Evolutionary conservation across 1,284 basidiomycete genomes (phyloP).

Genomic region (Coniferiporia sulphurascens): DNA sequence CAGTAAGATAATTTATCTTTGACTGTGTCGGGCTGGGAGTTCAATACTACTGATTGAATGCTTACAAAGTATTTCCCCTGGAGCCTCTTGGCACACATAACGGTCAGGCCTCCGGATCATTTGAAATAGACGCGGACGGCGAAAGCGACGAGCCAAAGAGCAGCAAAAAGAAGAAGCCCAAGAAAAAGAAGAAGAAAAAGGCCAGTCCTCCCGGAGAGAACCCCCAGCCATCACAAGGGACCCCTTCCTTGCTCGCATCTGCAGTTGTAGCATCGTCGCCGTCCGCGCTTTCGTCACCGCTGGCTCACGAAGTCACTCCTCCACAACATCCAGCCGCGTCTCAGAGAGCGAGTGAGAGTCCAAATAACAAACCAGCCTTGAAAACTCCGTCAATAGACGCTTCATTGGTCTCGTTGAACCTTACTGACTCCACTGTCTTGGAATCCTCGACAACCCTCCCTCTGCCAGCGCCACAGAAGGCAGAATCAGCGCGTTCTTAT

Average conservation of each 20-base stretch:
- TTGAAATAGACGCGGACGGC: conserved; percentile 64
- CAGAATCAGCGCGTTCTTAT: conserved; percentile 69
- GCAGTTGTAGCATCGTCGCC: conserved; percentile 10
- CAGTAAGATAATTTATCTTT: not conserved
- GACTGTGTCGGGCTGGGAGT: not conserved
- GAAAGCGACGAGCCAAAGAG: conserved; percentile 42
- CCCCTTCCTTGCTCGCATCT: conserved; percentile 16
- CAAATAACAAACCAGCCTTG: not conserved
- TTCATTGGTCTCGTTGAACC: conserved; percentile 22
- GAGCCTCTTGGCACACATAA: not conserved
- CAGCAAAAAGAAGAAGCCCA: conserved; percentile 59
- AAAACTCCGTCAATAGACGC: not conserved
- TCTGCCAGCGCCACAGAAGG: conserved; percentile 41
- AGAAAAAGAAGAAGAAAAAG: conserved; percentile 68
- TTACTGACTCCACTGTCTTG: conserved; percentile 28
- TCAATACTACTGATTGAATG: not conserved
- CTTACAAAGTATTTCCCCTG: not conserved
- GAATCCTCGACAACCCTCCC: conserved; percentile 43
- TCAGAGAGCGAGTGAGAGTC: no score
- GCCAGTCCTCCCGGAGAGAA: conserved; percentile 25
- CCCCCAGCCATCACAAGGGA: conserved; percentile 6
- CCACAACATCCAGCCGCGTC: no score
- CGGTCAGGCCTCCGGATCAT: conserved; percentile 37
- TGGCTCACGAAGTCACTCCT: conserved; percentile 16
- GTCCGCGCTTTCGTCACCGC: conserved; percentile 3